A percentile compares a stretch with the other conserved stretches of the same genome.
phyloP scores from a whole-genome alignment of 257 asterid species.

The Solanum virginianum region DNA sequence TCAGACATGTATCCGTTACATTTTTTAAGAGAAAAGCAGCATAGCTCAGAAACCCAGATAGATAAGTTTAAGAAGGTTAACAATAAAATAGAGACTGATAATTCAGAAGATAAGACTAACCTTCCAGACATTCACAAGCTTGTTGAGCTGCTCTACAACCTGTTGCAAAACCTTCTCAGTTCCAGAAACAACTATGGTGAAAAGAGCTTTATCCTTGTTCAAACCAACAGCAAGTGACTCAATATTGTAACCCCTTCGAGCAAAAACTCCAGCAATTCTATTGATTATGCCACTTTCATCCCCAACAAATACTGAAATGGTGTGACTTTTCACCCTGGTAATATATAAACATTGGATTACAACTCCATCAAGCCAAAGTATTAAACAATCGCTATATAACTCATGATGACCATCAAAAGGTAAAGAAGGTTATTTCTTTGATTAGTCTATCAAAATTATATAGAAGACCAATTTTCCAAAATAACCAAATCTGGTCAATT shows the following conservation, averaged over 20 bases:
- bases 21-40: not conserved
- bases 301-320: constrained; percentile 81
- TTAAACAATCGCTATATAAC: not conserved
- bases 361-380: not conserved
- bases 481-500: not conserved
- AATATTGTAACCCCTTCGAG: constrained; percentile 79
- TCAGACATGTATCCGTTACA: not conserved
- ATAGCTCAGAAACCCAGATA: not conserved
- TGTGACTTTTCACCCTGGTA: constrained; percentile 51
- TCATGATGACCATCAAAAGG: not conserved
- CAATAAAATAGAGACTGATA: not conserved
- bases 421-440: not conserved
- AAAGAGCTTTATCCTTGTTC: constrained; percentile 77
- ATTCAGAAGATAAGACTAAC: constrained; percentile 8
- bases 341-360: not conserved
- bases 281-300: constrained; percentile 88
- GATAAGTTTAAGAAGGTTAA: not conserved
- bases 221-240: constrained; percentile 91
- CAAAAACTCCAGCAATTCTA: constrained; percentile 85
- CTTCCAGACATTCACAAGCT: constrained; percentile 74
- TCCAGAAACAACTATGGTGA: constrained; percentile 82
- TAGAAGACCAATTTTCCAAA: not conserved
- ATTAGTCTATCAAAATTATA: not conserved
- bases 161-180: constrained; percentile 56
- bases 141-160: constrained; percentile 76